Conservation (phyloP, 305 asterid species). For the Solanum hybrid region DNA sequence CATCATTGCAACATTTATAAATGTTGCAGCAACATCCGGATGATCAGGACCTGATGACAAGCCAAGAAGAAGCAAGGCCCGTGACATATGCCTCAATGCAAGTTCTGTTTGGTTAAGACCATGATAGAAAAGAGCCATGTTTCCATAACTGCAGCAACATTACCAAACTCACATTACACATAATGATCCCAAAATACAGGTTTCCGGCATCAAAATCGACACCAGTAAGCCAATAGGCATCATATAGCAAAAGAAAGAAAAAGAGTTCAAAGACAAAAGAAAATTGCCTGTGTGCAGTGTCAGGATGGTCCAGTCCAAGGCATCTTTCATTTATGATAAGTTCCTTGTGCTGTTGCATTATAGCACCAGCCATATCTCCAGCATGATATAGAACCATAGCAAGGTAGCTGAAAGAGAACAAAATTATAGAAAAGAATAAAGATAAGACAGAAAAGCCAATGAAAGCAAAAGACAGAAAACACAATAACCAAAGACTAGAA, state of each 20-base stretch:
- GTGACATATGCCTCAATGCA: constrained; percentile 88
- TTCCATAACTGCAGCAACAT: constrained; percentile 69
- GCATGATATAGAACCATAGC: constrained; percentile 98
- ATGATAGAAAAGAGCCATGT: constrained; percentile 94
- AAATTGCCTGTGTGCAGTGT: constrained; percentile 89
- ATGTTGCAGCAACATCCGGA: constrained; percentile 95
- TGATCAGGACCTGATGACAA: constrained; percentile 94
- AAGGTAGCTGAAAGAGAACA: constrained; percentile 48
- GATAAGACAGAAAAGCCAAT: not conserved
- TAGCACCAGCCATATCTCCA: constrained; percentile 97
- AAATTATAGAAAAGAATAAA: constrained; percentile 5
- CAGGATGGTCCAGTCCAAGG: constrained; percentile 96
- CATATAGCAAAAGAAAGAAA: not conserved
- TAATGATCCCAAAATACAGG: not conserved
- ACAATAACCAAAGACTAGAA: not conserved
- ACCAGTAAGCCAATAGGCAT: not conserved
- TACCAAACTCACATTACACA: not conserved
- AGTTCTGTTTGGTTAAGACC: constrained; percentile 93
- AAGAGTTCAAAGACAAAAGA: constrained; percentile 6
- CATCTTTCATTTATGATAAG: constrained; percentile 93
- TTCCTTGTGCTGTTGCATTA: constrained; percentile 96
- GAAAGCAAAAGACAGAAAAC: not conserved
- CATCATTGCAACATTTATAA: constrained; percentile 97
- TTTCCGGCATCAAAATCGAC: not conserved
- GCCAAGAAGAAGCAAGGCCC: constrained; percentile 71